phyloP scores from a whole-genome alignment of 2,329 filamentous ascomycete genomes.

The Eutypa lata region DNA sequence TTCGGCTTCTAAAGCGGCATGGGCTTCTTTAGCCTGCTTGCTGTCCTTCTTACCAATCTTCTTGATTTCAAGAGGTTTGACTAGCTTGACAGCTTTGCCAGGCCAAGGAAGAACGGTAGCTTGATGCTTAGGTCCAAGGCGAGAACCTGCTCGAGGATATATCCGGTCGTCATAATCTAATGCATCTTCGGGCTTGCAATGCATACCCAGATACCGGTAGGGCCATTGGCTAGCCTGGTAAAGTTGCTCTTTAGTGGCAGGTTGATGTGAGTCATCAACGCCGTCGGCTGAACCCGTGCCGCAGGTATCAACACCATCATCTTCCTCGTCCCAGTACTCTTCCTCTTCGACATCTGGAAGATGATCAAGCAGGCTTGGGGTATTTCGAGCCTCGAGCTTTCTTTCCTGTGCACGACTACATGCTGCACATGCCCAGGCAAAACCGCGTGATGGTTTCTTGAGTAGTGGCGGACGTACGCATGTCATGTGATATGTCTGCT shows the following conservation, averaged over 20 bases:
- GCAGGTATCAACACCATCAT: slow-evolving; percentile 60
- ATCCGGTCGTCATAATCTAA: slow-evolving; percentile 97
- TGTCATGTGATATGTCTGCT: slow-evolving; percentile 96
- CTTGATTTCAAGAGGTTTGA: slow-evolving; percentile 84
- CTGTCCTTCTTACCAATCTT: slow-evolving; percentile 75
- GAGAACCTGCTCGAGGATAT: slow-evolving; percentile 90
- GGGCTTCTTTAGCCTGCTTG: slow-evolving; percentile 75
- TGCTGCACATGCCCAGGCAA: slow-evolving; percentile 95
- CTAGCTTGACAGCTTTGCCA: slow-evolving; percentile 81
- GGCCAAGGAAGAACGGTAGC: slow-evolving; percentile 83
- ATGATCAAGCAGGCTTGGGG: slow-evolving; percentile 70
- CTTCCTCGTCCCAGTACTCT: slow-evolving; percentile 65
- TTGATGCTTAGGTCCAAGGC: slow-evolving; percentile 87
- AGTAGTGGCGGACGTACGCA: slow-evolving; percentile 88
- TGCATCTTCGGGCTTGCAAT: slow-evolving; percentile 92
- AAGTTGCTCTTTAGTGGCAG: slow-evolving; percentile 78
- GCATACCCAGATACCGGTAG: slow-evolving; percentile 91
- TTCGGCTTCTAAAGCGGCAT: slow-evolving; percentile 78
- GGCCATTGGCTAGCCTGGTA: slow-evolving; percentile 94
- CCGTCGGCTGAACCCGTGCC: slow-evolving; percentile 63
- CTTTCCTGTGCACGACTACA: slow-evolving; percentile 95
- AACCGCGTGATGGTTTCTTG: slow-evolving; percentile 95
- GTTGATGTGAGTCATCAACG: slow-evolving; percentile 52
- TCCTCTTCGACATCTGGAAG: slow-evolving; percentile 65
- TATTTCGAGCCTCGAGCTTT: slow-evolving; percentile 85